phyloP scores from a whole-genome alignment of 495 filamentous ascomycete genomes.

The Neurospora sp. region DNA sequence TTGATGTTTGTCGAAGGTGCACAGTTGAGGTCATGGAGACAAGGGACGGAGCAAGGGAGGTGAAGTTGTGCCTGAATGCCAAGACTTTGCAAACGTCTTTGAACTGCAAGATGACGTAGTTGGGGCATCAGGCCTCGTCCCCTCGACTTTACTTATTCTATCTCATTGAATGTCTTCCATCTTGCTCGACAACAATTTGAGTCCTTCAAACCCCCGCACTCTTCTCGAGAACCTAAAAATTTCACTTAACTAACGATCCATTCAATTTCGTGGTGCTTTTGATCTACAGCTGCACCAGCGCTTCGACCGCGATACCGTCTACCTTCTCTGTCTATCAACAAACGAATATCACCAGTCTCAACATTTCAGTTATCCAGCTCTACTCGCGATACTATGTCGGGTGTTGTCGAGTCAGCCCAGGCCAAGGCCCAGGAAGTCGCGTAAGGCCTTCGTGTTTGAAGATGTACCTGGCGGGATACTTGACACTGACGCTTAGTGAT shows the following conservation, averaged over 20 bases:
- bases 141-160: neutral
- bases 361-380: neutral
- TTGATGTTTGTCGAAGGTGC: neutral
- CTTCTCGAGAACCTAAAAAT: neutral
- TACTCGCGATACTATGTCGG: neutral
- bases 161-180: neutral
- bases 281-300: neutral
- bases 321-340: neutral
- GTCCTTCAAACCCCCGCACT: neutral
- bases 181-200: neutral
- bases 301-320: neutral
- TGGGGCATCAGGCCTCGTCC: neutral
- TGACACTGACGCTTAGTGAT: neutral
- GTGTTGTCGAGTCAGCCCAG: constrained; percentile 21
- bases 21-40: neutral
- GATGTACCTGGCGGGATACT: neutral
- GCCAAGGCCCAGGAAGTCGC: constrained; percentile 41
- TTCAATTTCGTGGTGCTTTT: neutral
- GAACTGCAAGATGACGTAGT: neutral
- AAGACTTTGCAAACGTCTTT: neutral
- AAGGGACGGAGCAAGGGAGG: neutral
- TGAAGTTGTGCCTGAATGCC: neutral
- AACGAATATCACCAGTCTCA: neutral
- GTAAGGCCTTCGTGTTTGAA: constrained; percentile 20
- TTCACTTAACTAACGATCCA: neutral